Evolutionary conservation across 192 early-diverging fungal genomes (phyloP), one percentile per base, ranked within the genome.

Genomic region (Coemansia sp.): DNA sequence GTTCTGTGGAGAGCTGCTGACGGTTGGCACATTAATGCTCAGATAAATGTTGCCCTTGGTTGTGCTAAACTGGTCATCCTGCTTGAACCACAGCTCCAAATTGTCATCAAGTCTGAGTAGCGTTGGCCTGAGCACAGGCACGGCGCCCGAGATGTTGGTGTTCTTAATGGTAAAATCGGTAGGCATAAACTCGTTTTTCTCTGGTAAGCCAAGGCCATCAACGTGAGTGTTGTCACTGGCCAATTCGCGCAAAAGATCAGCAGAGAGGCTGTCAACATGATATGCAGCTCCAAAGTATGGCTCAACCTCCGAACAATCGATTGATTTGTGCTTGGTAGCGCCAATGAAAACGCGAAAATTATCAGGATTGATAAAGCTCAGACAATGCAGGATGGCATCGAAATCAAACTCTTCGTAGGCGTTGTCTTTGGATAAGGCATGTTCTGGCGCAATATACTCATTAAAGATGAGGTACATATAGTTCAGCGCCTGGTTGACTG

Each of bases 1-100:
- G 84, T 28, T 88, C 85, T 31, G 83, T 73, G 79, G 96, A 92
- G 23, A 96, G 84, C 14, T 94, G 94, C 9, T 82, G 74, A 28
- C 91, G 89, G 74, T 95, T 95, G 74, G 95, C 91, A 66, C 91
- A 86, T 2, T 92, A 81, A 61, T 92, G 88, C 39, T 89, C 66
- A 68, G 46, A 26, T 4, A 16, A 9, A 65, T 72, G 82, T 14
- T 75, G n/a, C 90, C 92, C 60, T 90, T 89, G 24, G 95, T 93
- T 4, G 91, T 84, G 84, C 85, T 88, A 63, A 94, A 99, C 3
- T 83, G 91, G 64, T 94, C 90, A 70, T 96, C 95, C 63, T 91
- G 89, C 71, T 95, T 95, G 66, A 93, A 88, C 96, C 96, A 99
- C 63, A 97, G 57, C 5, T 94, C 86, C 37, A 60, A 35, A 5